These are phyloP conservation scores for Kalmusia sp. DNA, from an alignment of 2,329 filamentous ascomycete species.

Conservation along the genomic window DNA sequence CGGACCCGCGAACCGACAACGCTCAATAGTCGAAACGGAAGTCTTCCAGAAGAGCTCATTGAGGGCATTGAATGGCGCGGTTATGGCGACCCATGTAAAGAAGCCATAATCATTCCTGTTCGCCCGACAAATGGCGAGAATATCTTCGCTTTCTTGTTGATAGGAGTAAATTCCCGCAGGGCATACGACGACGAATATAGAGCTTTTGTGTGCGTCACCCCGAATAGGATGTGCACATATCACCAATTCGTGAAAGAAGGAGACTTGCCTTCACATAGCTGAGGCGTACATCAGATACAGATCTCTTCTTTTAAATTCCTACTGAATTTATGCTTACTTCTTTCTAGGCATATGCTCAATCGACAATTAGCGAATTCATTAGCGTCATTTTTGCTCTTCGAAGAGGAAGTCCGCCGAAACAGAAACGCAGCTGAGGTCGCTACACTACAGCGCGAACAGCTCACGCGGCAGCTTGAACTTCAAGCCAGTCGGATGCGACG, in stretches of 20 bases:
- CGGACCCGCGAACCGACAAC: constrained; percentile 37
- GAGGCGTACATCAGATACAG: no score
- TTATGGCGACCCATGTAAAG: constrained; percentile 39
- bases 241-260: no score
- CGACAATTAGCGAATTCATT: constrained; percentile 42
- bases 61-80: constrained; percentile 43
- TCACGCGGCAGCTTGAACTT: constrained; percentile 34
- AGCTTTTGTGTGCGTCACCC: constrained; percentile 36
- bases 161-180: constrained; percentile 42
- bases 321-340: no score
- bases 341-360: constrained; percentile 40
- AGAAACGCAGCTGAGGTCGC: constrained; percentile 35
- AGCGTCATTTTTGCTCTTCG: constrained; percentile 42
- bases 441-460: constrained; percentile 34
- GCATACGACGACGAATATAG: constrained; percentile 43
- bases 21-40: constrained; percentile 33
- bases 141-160: constrained; percentile 38
- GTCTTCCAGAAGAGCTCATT: constrained; percentile 32
- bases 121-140: constrained; percentile 38
- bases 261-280: no score
- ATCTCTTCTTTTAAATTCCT: no score
- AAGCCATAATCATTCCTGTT: constrained; percentile 42
- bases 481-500: constrained; percentile 42
- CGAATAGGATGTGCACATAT: no score
- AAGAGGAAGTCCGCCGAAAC: constrained; percentile 39